Evolutionary conservation across 169 alveolate genomes (phyloP).

Genomic region (Cardiosporidium cionae): DNA sequence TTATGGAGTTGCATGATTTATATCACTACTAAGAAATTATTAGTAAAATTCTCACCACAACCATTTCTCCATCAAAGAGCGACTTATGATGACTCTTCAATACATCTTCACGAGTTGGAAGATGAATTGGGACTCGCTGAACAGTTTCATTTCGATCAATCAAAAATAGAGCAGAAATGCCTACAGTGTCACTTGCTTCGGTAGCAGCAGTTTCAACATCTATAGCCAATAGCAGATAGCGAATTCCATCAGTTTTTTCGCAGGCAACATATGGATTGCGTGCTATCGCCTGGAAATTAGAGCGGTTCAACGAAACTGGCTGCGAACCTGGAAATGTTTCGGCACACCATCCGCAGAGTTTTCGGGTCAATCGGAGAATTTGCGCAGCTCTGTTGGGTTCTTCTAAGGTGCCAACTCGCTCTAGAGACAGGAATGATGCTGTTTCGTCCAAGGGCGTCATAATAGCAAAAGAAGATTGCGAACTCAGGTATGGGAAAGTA

Average conservation of each 20-base stretch:
- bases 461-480: no score
- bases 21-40: no score
- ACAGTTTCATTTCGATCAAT: conserved; percentile 74
- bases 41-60: conserved; percentile 43
- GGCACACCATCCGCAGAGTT: conserved; percentile 67
- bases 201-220: neutral
- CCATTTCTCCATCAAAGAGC: conserved; percentile 79
- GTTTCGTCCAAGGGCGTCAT: no score
- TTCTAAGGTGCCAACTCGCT: neutral
- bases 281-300: conserved; percentile 19
- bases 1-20: no score
- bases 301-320: conserved; percentile 70
- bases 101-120: conserved; percentile 7
- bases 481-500: no score
- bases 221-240: conserved; percentile 51
- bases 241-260: conserved; percentile 79
- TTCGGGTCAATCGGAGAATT: conserved; percentile 2
- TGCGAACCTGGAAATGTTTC: conserved; percentile 78
- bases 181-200: conserved; percentile 54
- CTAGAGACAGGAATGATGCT: neutral
- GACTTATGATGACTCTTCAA: conserved; percentile 62
- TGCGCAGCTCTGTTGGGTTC: neutral
- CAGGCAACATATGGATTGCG: conserved; percentile 75
- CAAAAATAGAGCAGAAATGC: conserved; percentile 56
- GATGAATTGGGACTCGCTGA: neutral